Evolutionary conservation across 495 filamentous ascomycete genomes (phyloP).

Genomic region (Platismatia glauca): DNA sequence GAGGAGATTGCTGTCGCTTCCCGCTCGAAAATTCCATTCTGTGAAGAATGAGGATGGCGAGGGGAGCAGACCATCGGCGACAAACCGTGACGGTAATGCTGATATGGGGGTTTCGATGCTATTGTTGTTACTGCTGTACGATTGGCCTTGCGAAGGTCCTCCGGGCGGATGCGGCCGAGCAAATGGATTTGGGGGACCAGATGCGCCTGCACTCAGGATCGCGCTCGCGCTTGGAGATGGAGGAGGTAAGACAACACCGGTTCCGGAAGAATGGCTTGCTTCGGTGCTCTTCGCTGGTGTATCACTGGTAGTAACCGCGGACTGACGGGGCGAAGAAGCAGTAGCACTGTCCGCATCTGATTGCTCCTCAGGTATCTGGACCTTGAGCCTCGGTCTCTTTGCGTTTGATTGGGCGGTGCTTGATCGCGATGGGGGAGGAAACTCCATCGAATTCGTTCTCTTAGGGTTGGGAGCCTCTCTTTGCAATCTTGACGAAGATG

Average conservation of each 20-base stretch:
- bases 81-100: conserved; percentile 86
- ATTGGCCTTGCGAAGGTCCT: conserved; percentile 41
- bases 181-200: conserved; percentile 91
- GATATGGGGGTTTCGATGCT: conserved; percentile 95
- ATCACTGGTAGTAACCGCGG: conserved; percentile 46
- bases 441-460: conserved; percentile 47
- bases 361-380: conserved; percentile 87
- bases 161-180: conserved; percentile 63
- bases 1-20: conserved; percentile 67
- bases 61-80: conserved; percentile 73
- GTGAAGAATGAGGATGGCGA: conserved; percentile 86
- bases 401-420: conserved; percentile 55
- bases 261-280: conserved; percentile 47
- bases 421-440: conserved; percentile 65
- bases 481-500: conserved; percentile 40
- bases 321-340: conserved; percentile 67
- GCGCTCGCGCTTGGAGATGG: conserved; percentile 83
- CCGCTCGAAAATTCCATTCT: conserved; percentile 68
- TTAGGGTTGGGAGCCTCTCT: conserved; percentile 33
- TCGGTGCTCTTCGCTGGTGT: conserved; percentile 37
- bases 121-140: conserved; percentile 43
- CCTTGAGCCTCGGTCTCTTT: conserved; percentile 74
- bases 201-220: conserved; percentile 81
- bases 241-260: conserved; percentile 69
- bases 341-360: conserved; percentile 73